Conservation (phyloP, 179 eudicot genomes). For the Spinacia oleracea region DNA sequence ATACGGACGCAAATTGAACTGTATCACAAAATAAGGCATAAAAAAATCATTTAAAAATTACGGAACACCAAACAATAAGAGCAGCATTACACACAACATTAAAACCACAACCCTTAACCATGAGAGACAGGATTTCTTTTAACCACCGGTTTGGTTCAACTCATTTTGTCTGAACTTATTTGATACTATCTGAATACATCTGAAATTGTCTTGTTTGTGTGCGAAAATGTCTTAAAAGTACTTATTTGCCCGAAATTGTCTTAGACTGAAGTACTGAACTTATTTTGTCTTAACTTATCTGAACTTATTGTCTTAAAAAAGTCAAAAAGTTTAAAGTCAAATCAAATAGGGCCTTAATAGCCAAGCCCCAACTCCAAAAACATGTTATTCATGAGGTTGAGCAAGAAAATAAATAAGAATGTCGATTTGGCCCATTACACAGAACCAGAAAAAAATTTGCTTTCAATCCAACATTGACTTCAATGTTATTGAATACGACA, state of each 20-base stretch:
- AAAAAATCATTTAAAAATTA: neutral
- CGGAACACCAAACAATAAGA: slow-evolving; percentile 6
- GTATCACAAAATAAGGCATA: slow-evolving; percentile 25
- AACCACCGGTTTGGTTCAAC: too few relatives aligned
- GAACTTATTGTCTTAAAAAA: too few relatives aligned
- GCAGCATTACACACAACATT: slow-evolving; percentile 5
- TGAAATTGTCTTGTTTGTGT: too few relatives aligned
- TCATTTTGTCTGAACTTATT: too few relatives aligned
- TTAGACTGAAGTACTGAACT: too few relatives aligned
- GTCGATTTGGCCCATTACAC: neutral
- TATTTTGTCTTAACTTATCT: too few relatives aligned
- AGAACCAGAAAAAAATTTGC: neutral
- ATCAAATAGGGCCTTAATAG: too few relatives aligned
- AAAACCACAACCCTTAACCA: neutral
- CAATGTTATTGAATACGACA: neutral
- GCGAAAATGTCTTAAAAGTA: too few relatives aligned
- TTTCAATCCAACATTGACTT: neutral
- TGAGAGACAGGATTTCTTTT: neutral
- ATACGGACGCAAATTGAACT: slow-evolving; percentile 88
- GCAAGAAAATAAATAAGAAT: neutral
- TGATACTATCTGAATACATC: too few relatives aligned
- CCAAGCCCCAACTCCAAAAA: neutral
- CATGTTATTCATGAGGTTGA: neutral
- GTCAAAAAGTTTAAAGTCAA: too few relatives aligned
- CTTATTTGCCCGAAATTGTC: too few relatives aligned